Base-by-base conservation (phyloP, 345 rosid species). In the Cardamine resedifolia region DNA sequence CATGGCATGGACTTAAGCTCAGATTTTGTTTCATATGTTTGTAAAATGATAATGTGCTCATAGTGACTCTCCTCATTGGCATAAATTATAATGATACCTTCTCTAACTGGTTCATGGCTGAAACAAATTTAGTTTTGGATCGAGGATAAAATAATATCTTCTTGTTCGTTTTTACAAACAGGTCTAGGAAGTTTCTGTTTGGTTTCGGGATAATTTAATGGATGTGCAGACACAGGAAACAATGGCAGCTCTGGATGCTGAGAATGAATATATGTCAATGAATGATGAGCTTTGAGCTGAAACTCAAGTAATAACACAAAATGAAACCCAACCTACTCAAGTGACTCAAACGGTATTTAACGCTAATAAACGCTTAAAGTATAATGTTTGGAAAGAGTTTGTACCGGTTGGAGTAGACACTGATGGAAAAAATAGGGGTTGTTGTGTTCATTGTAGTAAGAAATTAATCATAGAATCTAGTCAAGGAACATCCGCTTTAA, bases 101-200 rank as follows among this genome's bases (percentile, higher is more conserved):
- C 50, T 38, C 28, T 47, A 23, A 23, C 2, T 52, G 49, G 52
- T 67, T 55, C 57, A n/a, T 61, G 61, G 66, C 58, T 57, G 3
- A 38, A 49, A 70, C 64, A 62, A 28, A 72, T 58, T 71, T 49
- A 1, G 24, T 43, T 58, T 50, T 77, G 55, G 73, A 58, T 77
- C 45, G 15, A 71, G 30, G 72, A 77, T 66, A 6, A 16, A 31
- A 47, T 3, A 15, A 14, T 44, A 10, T 33, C 47, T 24, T 33
- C 45, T 53, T 61, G 48, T 61, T 30, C 24, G 4, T 8, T 49
- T 59, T 31, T 52, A n/a, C n/a, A n/a, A n/a, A n/a, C n/a, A n/a
- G n/a, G n/a, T n/a, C n/a, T n/a, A n/a, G n/a, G n/a, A n/a, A n/a
- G n/a, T n/a, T n/a, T n/a, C n/a, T n/a, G n/a, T n/a, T n/a, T n/a